phyloP scores from a whole-genome alignment of 1,284 basidiomycete species.

The Pholiota adiposa region DNA sequence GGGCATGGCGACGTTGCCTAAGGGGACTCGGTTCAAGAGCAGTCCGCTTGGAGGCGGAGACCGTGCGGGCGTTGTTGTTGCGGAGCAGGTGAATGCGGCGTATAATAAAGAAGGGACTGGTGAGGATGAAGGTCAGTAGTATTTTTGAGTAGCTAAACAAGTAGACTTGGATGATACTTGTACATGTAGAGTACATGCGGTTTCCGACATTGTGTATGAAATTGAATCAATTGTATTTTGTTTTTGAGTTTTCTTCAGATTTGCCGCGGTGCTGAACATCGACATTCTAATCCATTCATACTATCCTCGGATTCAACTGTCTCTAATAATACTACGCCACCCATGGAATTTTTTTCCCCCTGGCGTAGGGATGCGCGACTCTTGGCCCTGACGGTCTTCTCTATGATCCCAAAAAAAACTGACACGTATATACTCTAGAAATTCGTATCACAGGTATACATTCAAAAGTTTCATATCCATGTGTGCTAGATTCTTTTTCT shows the following conservation, averaged over 20 bases:
- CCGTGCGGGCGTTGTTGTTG: constrained; percentile 40
- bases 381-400: no score
- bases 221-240: constrained; percentile 11
- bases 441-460: neutral
- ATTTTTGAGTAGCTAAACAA: no score
- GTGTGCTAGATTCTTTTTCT: neutral
- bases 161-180: constrained; percentile 37
- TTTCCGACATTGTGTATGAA: constrained; percentile 8
- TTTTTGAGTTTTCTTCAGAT: constrained; percentile 1
- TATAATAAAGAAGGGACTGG: constrained; percentile 14
- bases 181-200: no score
- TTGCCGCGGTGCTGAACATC: no score
- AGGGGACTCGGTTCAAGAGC: constrained; percentile 72
- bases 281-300: no score
- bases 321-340: no score
- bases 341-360: no score
- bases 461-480: neutral
- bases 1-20: constrained; percentile 28
- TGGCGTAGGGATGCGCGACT: neutral
- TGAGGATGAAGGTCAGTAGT: neutral
- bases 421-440: neutral
- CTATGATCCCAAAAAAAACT: no score
- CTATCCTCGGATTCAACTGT: no score
- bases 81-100: constrained; percentile 26
- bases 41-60: constrained; percentile 57